These are phyloP conservation scores for Aspergillus viridinutans DNA, from an alignment of 2,329 filamentous ascomycete species.

Conservation along the genomic window DNA sequence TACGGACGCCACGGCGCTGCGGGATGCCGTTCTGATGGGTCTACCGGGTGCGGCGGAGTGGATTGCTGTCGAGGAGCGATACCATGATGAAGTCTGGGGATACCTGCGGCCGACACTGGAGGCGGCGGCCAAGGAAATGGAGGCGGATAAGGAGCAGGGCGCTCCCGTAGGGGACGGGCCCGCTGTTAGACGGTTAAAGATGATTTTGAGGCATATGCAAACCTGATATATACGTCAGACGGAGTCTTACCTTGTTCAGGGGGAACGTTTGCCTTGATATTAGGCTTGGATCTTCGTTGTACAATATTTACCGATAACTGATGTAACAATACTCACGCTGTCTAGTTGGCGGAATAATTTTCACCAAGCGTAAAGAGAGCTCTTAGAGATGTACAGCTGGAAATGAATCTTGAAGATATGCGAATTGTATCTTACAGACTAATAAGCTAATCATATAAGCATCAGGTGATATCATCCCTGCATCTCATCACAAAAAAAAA, in stretches of 20 bases:
- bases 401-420: background rate
- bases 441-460: slow-evolving; percentile 6
- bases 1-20: slow-evolving; percentile 16
- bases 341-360: background rate
- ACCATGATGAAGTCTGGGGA: slow-evolving; percentile 64
- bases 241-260: background rate
- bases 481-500: slow-evolving; percentile 10
- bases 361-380: no score
- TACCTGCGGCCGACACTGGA: slow-evolving; percentile 54
- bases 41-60: slow-evolving; percentile 31
- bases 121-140: slow-evolving; percentile 55
- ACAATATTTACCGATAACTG: background rate
- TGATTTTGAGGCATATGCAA: slow-evolving; percentile 38
- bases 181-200: slow-evolving; percentile 36
- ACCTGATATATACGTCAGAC: slow-evolving; percentile 9
- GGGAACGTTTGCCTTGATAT: background rate
- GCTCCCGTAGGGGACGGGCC: slow-evolving; percentile 26
- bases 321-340: background rate
- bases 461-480: slow-evolving; percentile 4
- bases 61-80: slow-evolving; percentile 33
- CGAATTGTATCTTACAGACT: slow-evolving; percentile 19
- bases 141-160: slow-evolving; percentile 26
- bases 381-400: background rate
- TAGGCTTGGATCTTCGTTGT: background rate
- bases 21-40: slow-evolving; percentile 26